Evolutionary conservation across 306 rosid genomes (phyloP).

Genomic region (Pyrus communis): DNA sequence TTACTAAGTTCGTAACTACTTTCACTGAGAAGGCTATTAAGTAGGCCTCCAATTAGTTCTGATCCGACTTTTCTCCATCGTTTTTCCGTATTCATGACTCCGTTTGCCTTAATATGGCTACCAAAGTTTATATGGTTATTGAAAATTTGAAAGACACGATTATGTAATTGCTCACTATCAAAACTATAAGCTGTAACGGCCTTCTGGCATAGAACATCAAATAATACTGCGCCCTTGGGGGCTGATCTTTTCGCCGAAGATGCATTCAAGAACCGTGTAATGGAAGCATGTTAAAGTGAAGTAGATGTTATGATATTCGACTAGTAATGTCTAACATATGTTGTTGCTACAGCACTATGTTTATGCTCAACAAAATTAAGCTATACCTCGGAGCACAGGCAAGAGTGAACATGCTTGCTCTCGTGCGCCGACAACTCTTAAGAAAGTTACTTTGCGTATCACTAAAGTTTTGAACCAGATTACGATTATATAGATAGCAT

Average conservation of each 20-base stretch:
- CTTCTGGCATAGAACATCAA: conserved; percentile 28
- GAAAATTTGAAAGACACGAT: conserved; percentile 17
- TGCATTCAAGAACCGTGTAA: too few relatives aligned
- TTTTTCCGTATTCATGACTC: conserved; percentile 23
- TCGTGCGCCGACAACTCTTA: too few relatives aligned
- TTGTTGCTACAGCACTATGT: background rate
- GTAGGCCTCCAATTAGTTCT: conserved; percentile 17
- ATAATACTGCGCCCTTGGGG: conserved; percentile 17
- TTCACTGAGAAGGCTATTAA: conserved; percentile 18
- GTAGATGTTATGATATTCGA: too few relatives aligned
- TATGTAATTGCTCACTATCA: conserved; percentile 21
- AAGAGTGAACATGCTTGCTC: too few relatives aligned
- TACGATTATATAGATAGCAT: conserved; percentile 11
- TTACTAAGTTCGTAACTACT: conserved; percentile 37
- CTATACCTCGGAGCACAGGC: background rate
- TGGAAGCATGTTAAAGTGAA: too few relatives aligned
- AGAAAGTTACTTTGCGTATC: too few relatives aligned
- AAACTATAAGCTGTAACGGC: conserved; percentile 12
- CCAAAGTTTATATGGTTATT: conserved; percentile 12
- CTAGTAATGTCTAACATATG: background rate
- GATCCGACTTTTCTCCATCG: conserved; percentile 6
- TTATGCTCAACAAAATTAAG: background rate
- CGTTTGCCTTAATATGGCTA: conserved; percentile 4
- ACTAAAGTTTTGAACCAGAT: conserved; percentile 1
- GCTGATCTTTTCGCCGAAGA: too few relatives aligned